These are phyloP conservation scores for Jatropha multifida DNA, from an alignment of 441 rosid genomes.

Conservation along the genomic window DNA sequence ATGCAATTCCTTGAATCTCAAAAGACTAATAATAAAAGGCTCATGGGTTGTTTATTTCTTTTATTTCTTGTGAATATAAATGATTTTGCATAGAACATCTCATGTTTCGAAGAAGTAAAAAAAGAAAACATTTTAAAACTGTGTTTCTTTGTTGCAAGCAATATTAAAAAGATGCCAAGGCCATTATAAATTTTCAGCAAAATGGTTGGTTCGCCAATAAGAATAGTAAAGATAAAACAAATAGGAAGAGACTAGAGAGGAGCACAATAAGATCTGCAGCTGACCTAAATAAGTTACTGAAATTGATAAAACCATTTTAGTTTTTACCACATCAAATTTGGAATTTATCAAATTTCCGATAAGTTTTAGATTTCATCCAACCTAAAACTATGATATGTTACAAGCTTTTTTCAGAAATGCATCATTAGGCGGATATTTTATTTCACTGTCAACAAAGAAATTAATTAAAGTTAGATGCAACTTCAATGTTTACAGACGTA, in stretches of 20 bases:
- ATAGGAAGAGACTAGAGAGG: not conserved
- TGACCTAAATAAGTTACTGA: not conserved
- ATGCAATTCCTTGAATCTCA: not conserved
- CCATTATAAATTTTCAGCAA: not conserved
- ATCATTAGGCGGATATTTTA: conserved; percentile 9
- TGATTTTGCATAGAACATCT: not conserved
- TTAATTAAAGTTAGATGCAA: conserved; percentile 13
- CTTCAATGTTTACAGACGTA: conserved; percentile 44
- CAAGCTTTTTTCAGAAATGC: not conserved
- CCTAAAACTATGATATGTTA: conserved; percentile 15
- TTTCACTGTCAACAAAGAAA: conserved; percentile 17
- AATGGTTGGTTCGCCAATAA: not conserved
- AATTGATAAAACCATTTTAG: not conserved
- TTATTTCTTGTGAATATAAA: not conserved
- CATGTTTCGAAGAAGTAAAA: not conserved
- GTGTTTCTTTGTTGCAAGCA: not conserved
- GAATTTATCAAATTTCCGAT: not conserved
- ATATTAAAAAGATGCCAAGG: not conserved
- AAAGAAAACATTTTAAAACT: not conserved
- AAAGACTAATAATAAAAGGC: not conserved
- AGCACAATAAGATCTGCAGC: not conserved
- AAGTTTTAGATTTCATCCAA: not conserved
- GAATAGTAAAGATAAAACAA: not conserved
- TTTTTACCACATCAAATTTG: not conserved
- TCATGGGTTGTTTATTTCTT: not conserved